These are phyloP conservation scores for Phytophthora podocarpi DNA, from an alignment of 352 stramenopile genomes.

Conservation along the genomic window DNA sequence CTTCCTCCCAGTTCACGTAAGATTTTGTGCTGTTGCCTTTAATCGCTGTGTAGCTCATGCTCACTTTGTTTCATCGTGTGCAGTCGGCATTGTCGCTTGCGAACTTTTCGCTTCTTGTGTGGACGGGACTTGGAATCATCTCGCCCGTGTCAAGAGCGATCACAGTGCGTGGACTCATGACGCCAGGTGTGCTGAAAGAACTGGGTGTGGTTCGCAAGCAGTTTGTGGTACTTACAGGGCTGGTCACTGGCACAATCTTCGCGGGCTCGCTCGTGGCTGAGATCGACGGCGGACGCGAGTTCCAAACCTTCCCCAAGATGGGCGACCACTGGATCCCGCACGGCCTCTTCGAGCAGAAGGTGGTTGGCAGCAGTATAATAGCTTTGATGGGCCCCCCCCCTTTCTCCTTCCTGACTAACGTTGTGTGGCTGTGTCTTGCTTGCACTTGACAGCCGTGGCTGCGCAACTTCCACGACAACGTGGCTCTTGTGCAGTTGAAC, in stretches of 20 bases:
- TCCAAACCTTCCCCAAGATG: conserved; percentile 97
- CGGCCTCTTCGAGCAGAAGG: conserved; percentile 61
- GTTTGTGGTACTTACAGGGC: conserved; percentile 44
- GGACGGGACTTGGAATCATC: conserved; percentile 63
- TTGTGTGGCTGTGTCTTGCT: too few relatives aligned
- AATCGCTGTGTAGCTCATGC: neutral
- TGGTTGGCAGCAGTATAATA: too few relatives aligned
- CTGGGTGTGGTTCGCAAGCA: conserved; percentile 60
- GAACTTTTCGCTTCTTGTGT: conserved; percentile 67
- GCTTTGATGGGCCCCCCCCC: too few relatives aligned
- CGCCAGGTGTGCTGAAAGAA: conserved; percentile 48
- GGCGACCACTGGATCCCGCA: conserved; percentile 88
- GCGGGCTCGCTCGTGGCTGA: conserved; percentile 86
- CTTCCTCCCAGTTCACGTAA: conserved; percentile 54
- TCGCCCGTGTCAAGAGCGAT: conserved; percentile 56
- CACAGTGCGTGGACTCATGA: conserved; percentile 60
- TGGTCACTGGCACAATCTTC: conserved; percentile 46
- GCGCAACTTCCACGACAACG: conserved; percentile 97
- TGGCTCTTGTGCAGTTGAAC: conserved; percentile 96
- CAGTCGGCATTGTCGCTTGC: conserved; percentile 65
- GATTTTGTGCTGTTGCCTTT: neutral
- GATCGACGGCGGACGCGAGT: conserved; percentile 97
- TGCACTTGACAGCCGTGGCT: conserved; percentile 33
- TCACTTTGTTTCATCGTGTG: neutral
- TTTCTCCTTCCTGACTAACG: too few relatives aligned